Evolutionary conservation across 169 alveolate species (phyloP).

Genomic region (Eimeria brunetti): DNA sequence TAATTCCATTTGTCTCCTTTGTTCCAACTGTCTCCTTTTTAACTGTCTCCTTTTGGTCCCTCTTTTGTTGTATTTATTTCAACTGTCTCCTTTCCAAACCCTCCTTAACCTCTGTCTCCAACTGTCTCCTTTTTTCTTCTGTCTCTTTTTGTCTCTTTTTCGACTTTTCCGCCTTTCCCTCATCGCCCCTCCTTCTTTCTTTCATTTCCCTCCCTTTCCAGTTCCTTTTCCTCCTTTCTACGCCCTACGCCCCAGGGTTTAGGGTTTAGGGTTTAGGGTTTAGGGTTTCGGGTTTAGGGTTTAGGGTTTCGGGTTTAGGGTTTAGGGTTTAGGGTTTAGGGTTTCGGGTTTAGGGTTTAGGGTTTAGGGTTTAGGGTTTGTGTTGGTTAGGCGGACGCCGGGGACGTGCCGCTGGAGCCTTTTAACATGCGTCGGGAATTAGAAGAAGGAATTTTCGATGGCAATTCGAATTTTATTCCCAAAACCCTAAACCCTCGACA

Average conservation of each 20-base stretch:
- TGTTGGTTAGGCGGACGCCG: slow-evolving; percentile 43
- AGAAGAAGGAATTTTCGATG: slow-evolving; percentile 70
- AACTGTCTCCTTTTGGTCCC: too few relatives aligned
- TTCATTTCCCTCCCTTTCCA: too few relatives aligned
- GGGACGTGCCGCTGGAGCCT: slow-evolving; percentile 62
- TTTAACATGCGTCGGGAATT: slow-evolving; percentile 77
- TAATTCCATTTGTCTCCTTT: too few relatives aligned
- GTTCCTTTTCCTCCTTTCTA: too few relatives aligned
- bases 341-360: slow-evolving; percentile 13
- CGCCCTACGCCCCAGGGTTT: not conserved
- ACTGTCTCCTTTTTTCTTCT: not conserved
- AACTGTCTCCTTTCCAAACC: too few relatives aligned
- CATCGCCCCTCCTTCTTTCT: too few relatives aligned
- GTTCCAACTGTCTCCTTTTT: too few relatives aligned
- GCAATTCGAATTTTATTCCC: slow-evolving; percentile 41
- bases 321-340: slow-evolving; percentile 16
- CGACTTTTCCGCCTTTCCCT: not conserved
- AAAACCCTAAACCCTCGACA: slow-evolving; percentile 35
- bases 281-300: not conserved
- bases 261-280: not conserved
- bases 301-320: not conserved
- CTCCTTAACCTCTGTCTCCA: too few relatives aligned
- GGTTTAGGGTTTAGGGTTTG: slow-evolving; percentile 26
- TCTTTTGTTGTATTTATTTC: too few relatives aligned
- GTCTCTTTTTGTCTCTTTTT: not conserved